Base-by-base conservation (phyloP, 1,284 basidiomycete species). In the Apiotrichum laibachii region DNA sequence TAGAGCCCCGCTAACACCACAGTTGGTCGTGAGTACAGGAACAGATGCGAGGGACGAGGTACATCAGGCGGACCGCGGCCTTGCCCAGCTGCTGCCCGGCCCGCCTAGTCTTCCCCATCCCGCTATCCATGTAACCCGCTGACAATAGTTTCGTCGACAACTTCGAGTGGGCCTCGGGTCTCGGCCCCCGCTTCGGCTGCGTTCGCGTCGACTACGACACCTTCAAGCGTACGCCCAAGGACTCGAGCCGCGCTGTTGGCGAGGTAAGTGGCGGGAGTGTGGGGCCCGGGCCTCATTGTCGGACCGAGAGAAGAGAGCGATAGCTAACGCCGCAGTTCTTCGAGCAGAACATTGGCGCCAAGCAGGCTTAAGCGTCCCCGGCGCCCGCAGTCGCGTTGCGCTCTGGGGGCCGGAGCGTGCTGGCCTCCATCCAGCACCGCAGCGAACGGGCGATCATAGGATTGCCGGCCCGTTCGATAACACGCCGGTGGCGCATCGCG, bases 141-240 rank as follows among this genome's bases (percentile, higher is more conserved):
- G 43, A 51, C 43, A 7, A 4, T 50, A 68, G 67, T n/a, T 70
- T 72, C 57, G 55, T 67, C 57, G 87, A 88, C 71, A 88, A 88
- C 75, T 88, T 89, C 61, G 88, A 90, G 75, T 88, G 88, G 84
- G 60, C 64, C 22, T 68, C 66, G 5, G 74, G 66, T 43, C 57
- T 60, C 10, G 55, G 55, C 18, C 69, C 72, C 22, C 68, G 73
- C 15, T 76, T 77, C 53, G 72, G 73, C 21, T 67, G 66, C 50
- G 70, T 73, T 10, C 62, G 70, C 48, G 63, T 67, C 54, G 60
- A 71, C 80, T 89, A 86, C 72, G 78, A 84, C 54, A 89, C 86
- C 7, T 86, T 85, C 76, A 80, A 86, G 74, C 80, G 87, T 33
- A 84, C 82, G 61, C 85, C 86, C 3, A 89, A 89, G 72, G 84